Evolutionary conservation across 768 basidiomycete species (phyloP), one percentile per base, ranked within the genome.

Genomic region (Russula ochroleuca): DNA sequence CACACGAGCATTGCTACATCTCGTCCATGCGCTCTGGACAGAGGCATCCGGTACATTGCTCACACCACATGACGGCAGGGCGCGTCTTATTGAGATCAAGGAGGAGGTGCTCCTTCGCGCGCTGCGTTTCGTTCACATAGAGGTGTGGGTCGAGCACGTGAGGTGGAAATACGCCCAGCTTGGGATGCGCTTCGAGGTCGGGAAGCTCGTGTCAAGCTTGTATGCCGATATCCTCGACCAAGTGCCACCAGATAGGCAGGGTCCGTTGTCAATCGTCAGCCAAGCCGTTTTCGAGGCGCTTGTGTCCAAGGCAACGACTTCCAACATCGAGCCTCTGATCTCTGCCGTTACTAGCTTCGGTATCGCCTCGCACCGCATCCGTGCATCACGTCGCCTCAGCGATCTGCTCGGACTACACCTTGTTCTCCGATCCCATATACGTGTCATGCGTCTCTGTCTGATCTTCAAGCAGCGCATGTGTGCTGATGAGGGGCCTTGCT

Each of bases 141-240:
- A 95, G 72, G 85, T 96, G 21, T 98, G 94, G 94, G 82, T 88
- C 0, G 87, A 89, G 68, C 89, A 92, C 72, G 72, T 85, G 43
- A 83, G 85, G 2, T 98, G 94, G 94, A 90, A 90, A 72, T 97
- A 94, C 67, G 78, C 79, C 5, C 87, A 88, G 60, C 78, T 94
- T 14, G 87, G 87, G 5, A 89, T 92, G 70, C 82, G 90, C 43
- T 95, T 92, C 70, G 89, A 92, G 75, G 87, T 98, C 52, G 88
- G 87, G 21, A 78, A 81, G 57, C 78, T 85, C 17, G 78, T 93
- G 28, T 81, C 85, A 11, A 77, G 78, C 9, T 76, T 95, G 33
- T 95, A 90, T 71, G 76, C 81, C 15, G 80, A 83, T 45, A 81
- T 94, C 14, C 73, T 96, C 50, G 78, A 81, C 53, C 81, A 87